Evolutionary conservation across 2,329 filamentous ascomycete genomes (phyloP).

Genomic region (Beauveria varroae): DNA sequence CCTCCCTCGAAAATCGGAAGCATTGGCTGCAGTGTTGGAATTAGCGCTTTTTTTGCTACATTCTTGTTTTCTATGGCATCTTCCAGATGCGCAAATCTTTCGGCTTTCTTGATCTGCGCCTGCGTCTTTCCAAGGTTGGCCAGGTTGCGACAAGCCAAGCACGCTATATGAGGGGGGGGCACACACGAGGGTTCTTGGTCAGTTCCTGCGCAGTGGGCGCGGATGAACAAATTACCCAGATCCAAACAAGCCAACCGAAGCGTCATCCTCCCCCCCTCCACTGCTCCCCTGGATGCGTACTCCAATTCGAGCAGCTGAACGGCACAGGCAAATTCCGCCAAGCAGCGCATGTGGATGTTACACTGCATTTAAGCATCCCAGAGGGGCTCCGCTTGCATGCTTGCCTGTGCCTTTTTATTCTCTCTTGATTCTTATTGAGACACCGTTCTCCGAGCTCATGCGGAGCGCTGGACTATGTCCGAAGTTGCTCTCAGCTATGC

Average conservation of each 20-base stretch:
- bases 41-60: background rate
- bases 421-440: background rate
- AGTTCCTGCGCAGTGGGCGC: too few relatives aligned
- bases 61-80: too few relatives aligned
- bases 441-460: constrained; percentile 6
- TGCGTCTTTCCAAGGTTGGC: background rate
- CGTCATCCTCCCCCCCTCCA: background rate
- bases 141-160: too few relatives aligned
- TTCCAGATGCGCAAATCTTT: background rate
- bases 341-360: constrained; percentile 8
- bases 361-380: background rate
- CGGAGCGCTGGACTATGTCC: constrained; percentile 7
- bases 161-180: background rate
- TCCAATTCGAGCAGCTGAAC: constrained; percentile 4
- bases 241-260: constrained; percentile 2
- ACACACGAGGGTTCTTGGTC: too few relatives aligned
- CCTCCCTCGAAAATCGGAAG: background rate
- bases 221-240: background rate
- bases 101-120: background rate
- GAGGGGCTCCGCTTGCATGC: background rate
- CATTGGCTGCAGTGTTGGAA: background rate
- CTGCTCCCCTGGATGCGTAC: background rate
- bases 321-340: constrained; percentile 1
- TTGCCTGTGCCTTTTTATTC: background rate
- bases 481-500: background rate